Evolutionary conservation across 176 grass and related monocot genomes (phyloP).

Genomic region (Urochloa ruziziensis): DNA sequence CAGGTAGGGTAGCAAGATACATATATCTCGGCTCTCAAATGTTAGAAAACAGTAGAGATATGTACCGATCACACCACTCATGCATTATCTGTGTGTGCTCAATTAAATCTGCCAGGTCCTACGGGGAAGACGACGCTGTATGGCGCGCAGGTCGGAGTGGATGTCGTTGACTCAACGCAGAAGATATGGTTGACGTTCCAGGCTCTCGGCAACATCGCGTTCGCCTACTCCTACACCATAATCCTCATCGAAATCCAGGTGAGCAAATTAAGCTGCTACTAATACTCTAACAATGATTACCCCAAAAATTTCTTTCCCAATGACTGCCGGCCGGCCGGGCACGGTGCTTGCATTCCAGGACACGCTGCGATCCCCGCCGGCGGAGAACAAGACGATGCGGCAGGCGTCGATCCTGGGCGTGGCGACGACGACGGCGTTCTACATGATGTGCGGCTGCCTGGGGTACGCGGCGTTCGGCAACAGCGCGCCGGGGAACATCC

Average conservation of each 20-base stretch:
- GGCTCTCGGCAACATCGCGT: constrained; percentile 87
- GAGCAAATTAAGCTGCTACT: background rate
- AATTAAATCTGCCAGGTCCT: constrained; percentile 12
- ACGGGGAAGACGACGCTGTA: constrained; percentile 52
- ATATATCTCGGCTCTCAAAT: no score
- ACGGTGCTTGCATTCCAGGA: constrained; percentile 63
- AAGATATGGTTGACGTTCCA: constrained; percentile 76
- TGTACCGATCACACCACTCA: no score
- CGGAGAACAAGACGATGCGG: constrained; percentile 77
- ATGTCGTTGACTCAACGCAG: constrained; percentile 35
- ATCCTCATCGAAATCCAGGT: constrained; percentile 75
- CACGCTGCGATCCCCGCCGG: constrained; percentile 60
- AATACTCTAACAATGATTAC: no score
- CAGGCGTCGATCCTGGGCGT: constrained; percentile 60
- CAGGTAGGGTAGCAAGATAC: no score
- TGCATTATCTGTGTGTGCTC: background rate
- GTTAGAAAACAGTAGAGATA: no score
- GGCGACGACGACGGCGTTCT: constrained; percentile 64
- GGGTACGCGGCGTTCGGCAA: constrained; percentile 66
- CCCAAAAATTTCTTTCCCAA: no score
- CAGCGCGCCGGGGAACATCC: constrained; percentile 55
- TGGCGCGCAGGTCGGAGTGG: constrained; percentile 72
- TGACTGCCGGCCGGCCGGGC: no score
- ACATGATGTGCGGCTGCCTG: constrained; percentile 60
- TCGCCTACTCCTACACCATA: constrained; percentile 83